Percentiles rank a stretch among this genome's conserved stretches.
Evolutionary conservation across 139 green algal species (phyloP).

Genomic region (Zygnema cylindricum): DNA sequence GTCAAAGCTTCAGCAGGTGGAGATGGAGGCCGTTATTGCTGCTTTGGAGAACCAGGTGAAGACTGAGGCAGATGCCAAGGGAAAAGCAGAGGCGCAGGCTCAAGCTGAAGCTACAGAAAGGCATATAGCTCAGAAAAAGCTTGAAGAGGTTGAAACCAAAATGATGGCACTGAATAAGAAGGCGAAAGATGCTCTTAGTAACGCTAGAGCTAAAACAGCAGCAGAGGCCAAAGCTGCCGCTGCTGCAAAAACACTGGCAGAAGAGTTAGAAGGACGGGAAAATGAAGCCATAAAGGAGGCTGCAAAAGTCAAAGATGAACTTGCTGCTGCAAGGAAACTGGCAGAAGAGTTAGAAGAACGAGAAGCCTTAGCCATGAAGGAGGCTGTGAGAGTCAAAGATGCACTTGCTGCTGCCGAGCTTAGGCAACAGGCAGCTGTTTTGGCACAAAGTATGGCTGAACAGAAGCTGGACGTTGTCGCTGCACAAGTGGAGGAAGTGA

Average conservation of each 20-base stretch:
- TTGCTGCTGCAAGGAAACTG: neutral
- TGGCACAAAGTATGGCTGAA: neutral
- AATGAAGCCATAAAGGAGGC: slow-evolving; percentile 12
- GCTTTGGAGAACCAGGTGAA: neutral
- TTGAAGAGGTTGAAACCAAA: too few relatives aligned
- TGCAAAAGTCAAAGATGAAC: neutral
- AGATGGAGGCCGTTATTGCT: neutral
- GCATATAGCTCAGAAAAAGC: too few relatives aligned
- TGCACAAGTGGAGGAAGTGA: neutral
- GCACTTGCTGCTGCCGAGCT: neutral
- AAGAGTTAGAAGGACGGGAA: too few relatives aligned
- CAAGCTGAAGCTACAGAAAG: neutral
- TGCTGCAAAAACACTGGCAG: too few relatives aligned
- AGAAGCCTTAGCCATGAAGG: neutral
- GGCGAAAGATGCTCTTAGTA: too few relatives aligned
- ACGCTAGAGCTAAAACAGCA: neutral
- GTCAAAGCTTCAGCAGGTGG: neutral
- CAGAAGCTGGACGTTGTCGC: neutral
- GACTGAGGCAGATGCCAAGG: neutral
- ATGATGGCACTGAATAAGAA: too few relatives aligned
- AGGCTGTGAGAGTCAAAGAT: slow-evolving; percentile 1
- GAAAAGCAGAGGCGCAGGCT: neutral
- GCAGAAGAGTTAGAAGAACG: too few relatives aligned
- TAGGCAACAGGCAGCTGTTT: neutral
- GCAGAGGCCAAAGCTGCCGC: neutral